Evolutionary conservation across 2,329 filamentous ascomycete genomes (phyloP), one percentile per base, ranked within the genome.

Genomic region (Elsinoe necatrix): DNA sequence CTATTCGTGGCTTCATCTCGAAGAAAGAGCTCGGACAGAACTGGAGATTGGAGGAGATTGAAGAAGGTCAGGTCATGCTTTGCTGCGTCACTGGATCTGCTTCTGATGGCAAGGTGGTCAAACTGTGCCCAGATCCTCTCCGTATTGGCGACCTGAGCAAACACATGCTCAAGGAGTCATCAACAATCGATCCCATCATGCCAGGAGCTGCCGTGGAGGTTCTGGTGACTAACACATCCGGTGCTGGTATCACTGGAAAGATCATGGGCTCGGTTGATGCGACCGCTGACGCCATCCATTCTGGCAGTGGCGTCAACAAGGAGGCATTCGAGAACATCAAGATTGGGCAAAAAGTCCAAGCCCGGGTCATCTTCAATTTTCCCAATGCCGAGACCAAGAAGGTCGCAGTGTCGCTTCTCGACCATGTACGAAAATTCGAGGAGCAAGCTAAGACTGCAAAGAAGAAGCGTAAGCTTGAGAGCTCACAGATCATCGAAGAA

Each of bases 121-220:
- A 97, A 71, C 79, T 98, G 21, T 91, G 89, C 1, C 82, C 89
- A 18, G 81, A 89, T 63, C 64, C 67, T 2, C 57, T 65, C 18
- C 87, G 85, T 64, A 75, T 89, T 16, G 86, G 83, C 31, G 87
- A 83, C 63, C 69, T 82, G 48, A 82, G 81, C 65, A 83, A 83
- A 64, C 82, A 83, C 66, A 80, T 79, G 57, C 78, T 95, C 2
- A 79, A 78, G 27, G 84, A 87, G 39, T 91, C 91, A 0, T 89
- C 89, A 7, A 95, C 88, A 0, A 87, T 98, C 66, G 89, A 91
- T 68, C 82, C 87, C 5, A 95, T 95, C 72, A 79, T 96, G 5
- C 93, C 95, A 1, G 95, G 93, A 62, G 93, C 89, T n/a, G 84
- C 86, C 4, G 89, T 90, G 34, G 90, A 95, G 63, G 77, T 96